Percentiles rank a stretch among this genome's conserved stretches.
Evolutionary conservation across 768 basidiomycete genomes (phyloP).

Genomic region (Hygrocybe punicea): DNA sequence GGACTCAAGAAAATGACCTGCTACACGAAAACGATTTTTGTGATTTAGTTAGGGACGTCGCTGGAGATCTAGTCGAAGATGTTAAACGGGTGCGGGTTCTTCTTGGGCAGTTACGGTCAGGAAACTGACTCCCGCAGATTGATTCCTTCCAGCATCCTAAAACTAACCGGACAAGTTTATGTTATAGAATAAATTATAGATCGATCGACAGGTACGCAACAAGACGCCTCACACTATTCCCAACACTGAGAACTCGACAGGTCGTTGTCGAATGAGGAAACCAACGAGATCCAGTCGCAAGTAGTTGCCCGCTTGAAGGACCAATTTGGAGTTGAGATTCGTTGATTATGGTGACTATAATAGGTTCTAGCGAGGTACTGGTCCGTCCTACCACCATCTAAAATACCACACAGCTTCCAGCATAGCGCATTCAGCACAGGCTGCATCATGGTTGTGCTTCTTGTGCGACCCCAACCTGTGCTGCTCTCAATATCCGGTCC

Average conservation of each 20-base stretch:
- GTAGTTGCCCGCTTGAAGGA: constrained; percentile 55
- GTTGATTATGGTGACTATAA: constrained; percentile 52
- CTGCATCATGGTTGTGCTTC: constrained; percentile 35
- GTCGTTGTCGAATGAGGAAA: constrained; percentile 85
- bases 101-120: not conserved
- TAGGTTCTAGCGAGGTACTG: constrained; percentile 26
- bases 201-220: constrained; percentile 85
- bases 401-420: constrained; percentile 7
- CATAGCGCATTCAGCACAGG: not conserved
- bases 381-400: constrained; percentile 11
- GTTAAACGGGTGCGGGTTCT: constrained; percentile 66
- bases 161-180: constrained; percentile 71
- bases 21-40: constrained; percentile 97
- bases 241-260: constrained; percentile 35
- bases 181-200: constrained; percentile 90
- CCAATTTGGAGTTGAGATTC: constrained; percentile 81
- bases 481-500: constrained; percentile 86
- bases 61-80: constrained; percentile 89
- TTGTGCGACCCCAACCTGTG: constrained; percentile 94
- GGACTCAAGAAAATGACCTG: constrained; percentile 55
- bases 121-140: constrained; percentile 49
- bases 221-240: not conserved
- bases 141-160: constrained; percentile 91
- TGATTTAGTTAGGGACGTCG: constrained; percentile 88
- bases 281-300: constrained; percentile 70